These are phyloP conservation scores for Agaricus sinodeliciosus DNA, from an alignment of 768 basidiomycete species.

Conservation along the genomic window DNA sequence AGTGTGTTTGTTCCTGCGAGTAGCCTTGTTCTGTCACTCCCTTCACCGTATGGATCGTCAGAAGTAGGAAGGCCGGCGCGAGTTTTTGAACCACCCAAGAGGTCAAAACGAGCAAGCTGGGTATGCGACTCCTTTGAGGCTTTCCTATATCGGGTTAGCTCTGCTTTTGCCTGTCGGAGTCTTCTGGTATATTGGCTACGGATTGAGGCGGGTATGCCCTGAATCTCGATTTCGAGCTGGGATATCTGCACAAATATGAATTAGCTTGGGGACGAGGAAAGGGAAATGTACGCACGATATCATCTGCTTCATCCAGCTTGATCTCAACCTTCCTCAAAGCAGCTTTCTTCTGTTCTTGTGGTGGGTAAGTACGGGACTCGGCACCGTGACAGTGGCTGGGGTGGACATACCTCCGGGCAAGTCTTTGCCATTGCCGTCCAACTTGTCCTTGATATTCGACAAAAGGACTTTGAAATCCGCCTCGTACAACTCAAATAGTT, in stretches of 20 bases:
- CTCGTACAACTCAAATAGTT: constrained; percentile 76
- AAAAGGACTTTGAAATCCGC: constrained; percentile 76
- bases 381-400: background rate
- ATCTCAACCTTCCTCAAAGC: constrained; percentile 76
- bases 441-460: constrained; percentile 60
- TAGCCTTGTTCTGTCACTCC: constrained; percentile 63
- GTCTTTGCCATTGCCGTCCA: constrained; percentile 63
- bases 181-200: constrained; percentile 60
- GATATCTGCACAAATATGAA: constrained; percentile 50
- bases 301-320: constrained; percentile 91
- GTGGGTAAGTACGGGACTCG: background rate
- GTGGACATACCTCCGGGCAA: constrained; percentile 55
- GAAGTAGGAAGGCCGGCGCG: constrained; percentile 22
- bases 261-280: background rate
- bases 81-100: constrained; percentile 29
- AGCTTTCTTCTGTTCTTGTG: constrained; percentile 73
- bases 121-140: constrained; percentile 66
- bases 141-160: constrained; percentile 72
- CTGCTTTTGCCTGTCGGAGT: constrained; percentile 62
- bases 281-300: constrained; percentile 55
- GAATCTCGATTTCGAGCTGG: constrained; percentile 92
- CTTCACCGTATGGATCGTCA: constrained; percentile 69
- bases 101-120: constrained; percentile 60
- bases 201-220: constrained; percentile 84
- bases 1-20: constrained; percentile 67